Evolutionary conservation across 805 yeast genomes (phyloP), one percentile per base, ranked within the genome.

Genomic region (Yarrowia sp.): DNA sequence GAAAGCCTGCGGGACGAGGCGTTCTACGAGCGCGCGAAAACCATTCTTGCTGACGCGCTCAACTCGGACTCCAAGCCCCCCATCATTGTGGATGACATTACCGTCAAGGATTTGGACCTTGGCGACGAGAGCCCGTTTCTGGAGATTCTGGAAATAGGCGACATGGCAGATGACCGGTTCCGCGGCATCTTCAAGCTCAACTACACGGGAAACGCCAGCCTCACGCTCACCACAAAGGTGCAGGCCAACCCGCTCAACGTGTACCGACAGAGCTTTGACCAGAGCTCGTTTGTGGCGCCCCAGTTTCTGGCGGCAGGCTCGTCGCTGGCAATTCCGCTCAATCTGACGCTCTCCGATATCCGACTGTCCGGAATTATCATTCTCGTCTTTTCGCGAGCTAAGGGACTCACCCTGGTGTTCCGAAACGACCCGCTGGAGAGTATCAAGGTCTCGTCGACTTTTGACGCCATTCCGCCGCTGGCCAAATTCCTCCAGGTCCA

Each of bases 391-490:
- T 84, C 88, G 30, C 87, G 89, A 70, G 81, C 88, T 3, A 90
- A 90, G 71, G 97, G 97, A 0, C 80, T 91, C 65, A 91, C 97
- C 0, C 78, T 91, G 43, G 97, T 91, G 32, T 91, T 91, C 77
- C 83, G 92, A 70, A 91, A 91, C 74, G 97, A 91, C 74, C 97
- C 97, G 0, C 79, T 91, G 65, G 96, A 90, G 69, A 83, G 86
- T 21, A 90, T 91, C 67, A 86, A 85, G 70, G 96, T 91, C 14
- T 84, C 86, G 67, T 89, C 96, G 5, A 87, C 96, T n/a, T 91
- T 91, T 75, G 96, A 91, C 76, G 84, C 86, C 43, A 88, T 91
- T 48, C 88, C 88, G 59, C 92, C 92, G 0, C 83, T 91, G 70
- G 95, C 96, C n/a, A 82, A 85, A 66, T 89, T 90, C 69, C 76